Percentiles rank a stretch among this genome's conserved stretches.
phyloP scores from a whole-genome alignment of 257 asterid species.

The Marsdenia floribunda region DNA sequence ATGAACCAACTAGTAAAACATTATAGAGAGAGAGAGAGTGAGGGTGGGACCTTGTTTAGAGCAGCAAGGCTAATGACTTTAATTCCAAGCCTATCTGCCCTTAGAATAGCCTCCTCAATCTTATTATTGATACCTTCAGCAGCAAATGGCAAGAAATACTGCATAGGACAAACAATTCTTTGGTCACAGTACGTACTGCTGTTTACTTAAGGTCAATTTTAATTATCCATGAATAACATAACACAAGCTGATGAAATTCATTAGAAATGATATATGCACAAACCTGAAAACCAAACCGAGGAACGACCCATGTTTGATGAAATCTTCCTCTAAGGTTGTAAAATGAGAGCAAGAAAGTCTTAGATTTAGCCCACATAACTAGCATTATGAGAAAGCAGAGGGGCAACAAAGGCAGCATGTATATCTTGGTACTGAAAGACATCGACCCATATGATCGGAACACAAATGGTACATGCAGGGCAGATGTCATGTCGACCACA shows the following conservation, averaged over 20 bases:
- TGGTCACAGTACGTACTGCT: neutral
- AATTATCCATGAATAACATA: no score
- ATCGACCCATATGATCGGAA: slow-evolving; percentile 46
- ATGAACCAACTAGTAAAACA: no score
- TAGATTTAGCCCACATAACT: slow-evolving; percentile 81
- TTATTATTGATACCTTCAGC: slow-evolving; percentile 69
- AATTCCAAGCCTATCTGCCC: slow-evolving; percentile 81
- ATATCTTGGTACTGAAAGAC: slow-evolving; percentile 47
- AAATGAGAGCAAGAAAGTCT: slow-evolving; percentile 58
- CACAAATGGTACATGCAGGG: slow-evolving; percentile 64
- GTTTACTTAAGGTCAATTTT: no score
- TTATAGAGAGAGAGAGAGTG: neutral
- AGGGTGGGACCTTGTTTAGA: slow-evolving; percentile 61
- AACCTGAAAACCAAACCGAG: slow-evolving; percentile 94
- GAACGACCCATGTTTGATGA: slow-evolving; percentile 89
- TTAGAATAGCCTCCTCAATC: slow-evolving; percentile 81
- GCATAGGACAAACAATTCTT: slow-evolving; percentile 17
- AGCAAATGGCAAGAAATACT: slow-evolving; percentile 91
- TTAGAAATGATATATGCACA: neutral
- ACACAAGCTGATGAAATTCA: neutral
- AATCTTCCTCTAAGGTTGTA: slow-evolving; percentile 60
- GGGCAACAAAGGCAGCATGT: slow-evolving; percentile 49
- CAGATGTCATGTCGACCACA: slow-evolving; percentile 72
- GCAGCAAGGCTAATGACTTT: slow-evolving; percentile 98
- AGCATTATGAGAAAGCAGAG: slow-evolving; percentile 48